Conservation (phyloP, 257 asterid species). For the Asclepias syriaca region DNA sequence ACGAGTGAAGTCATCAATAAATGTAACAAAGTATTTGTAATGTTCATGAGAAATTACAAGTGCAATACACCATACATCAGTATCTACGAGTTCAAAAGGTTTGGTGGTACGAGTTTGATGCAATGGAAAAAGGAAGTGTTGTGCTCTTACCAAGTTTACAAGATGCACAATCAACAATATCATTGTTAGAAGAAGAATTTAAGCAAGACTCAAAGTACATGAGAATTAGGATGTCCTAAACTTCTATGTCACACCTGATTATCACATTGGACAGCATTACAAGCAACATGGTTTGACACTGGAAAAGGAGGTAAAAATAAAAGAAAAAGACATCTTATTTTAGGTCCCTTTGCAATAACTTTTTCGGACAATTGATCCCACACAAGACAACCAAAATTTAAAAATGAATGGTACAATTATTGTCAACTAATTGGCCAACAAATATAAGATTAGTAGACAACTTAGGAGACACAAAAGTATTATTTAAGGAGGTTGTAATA, state of each 20-base stretch:
- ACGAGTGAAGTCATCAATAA: not conserved
- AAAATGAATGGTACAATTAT: not conserved
- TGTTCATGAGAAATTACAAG: slow-evolving; percentile 1
- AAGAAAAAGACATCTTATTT: too few species aligned
- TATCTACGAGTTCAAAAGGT: slow-evolving; percentile 1
- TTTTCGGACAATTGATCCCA: not conserved
- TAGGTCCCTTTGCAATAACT: too few species aligned
- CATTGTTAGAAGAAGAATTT: too few species aligned
- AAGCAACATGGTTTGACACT: too few species aligned
- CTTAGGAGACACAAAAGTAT: slow-evolving; percentile 3
- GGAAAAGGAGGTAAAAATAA: too few species aligned
- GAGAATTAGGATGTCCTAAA: too few species aligned
- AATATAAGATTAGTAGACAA: not conserved
- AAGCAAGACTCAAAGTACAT: too few species aligned
- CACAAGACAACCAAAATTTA: not conserved
- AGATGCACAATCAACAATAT: too few species aligned
- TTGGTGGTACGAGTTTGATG: not conserved
- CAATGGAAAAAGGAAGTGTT: not conserved
- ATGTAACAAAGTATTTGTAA: not conserved
- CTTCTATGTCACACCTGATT: not conserved
- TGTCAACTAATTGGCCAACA: not conserved
- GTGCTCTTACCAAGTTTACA: too few species aligned
- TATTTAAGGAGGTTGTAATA: not conserved
- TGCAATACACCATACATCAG: slow-evolving; percentile 5
- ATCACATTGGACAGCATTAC: too few species aligned